A percentile compares a stretch with the other conserved stretches of the same genome.
Conservation (phyloP, 31 red algal species). For the Endocladia muricata region DNA sequence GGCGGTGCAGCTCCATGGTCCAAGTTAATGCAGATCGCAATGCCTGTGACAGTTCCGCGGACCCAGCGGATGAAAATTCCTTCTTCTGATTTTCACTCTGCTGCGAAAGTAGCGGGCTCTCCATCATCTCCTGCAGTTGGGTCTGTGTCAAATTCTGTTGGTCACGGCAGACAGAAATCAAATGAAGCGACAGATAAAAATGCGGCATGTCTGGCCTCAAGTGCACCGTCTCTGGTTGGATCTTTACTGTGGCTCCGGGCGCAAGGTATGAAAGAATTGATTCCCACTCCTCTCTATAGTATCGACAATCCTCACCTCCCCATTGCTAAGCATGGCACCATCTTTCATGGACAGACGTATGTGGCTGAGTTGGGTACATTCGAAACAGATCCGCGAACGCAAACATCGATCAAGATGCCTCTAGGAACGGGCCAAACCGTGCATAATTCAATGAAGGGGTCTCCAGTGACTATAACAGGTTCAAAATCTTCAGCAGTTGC, state of each 20-base stretch:
- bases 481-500: too few relatives aligned
- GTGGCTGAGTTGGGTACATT: slow-evolving; percentile 17
- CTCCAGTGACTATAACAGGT: neutral
- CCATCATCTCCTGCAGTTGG: too few relatives aligned
- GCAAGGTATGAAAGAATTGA: neutral
- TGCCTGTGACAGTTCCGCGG: neutral
- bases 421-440: neutral
- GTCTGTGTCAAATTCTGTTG: neutral
- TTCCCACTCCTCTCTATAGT: neutral
- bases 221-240: neutral
- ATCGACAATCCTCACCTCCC: slow-evolving; percentile 2
- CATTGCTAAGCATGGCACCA: neutral
- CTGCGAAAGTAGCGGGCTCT: too few relatives aligned
- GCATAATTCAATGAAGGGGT: neutral
- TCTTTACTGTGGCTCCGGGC: slow-evolving; percentile 14
- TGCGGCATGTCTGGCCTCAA: neutral
- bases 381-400: slow-evolving; percentile 5
- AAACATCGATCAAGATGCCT: slow-evolving; percentile 21
- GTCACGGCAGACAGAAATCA: neutral
- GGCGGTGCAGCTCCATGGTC: neutral
- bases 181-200: neutral
- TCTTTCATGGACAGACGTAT: slow-evolving; percentile 32
- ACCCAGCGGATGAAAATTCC: neutral
- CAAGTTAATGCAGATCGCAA: slow-evolving; percentile 20
- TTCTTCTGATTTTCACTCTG: neutral